Conservation (phyloP, 78 protist genomes). For the Reticulomyxa filosa region DNA sequence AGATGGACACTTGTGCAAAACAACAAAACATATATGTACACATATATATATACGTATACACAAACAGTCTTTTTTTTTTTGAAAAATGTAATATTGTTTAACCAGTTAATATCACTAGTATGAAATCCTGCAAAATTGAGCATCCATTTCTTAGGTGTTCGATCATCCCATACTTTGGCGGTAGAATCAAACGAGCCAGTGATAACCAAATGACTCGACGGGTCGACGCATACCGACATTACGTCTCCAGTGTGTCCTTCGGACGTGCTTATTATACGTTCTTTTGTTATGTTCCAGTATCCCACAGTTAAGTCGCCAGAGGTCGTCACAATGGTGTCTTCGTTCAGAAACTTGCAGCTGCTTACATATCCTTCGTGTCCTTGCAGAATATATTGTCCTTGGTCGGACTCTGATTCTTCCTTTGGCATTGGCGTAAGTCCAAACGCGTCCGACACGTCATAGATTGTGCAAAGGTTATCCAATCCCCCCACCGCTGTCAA, state of each 20-base stretch:
- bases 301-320: slow-evolving; percentile 68
- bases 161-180: slow-evolving; percentile 77
- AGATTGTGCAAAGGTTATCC: too few relatives aligned
- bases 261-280: slow-evolving; percentile 27
- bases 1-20: slow-evolving; percentile 58
- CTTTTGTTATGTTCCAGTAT: slow-evolving; percentile 73
- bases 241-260: slow-evolving; percentile 77
- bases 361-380: slow-evolving; percentile 54
- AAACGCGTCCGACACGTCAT: too few relatives aligned
- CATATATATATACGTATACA: too few relatives aligned
- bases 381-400: too few relatives aligned
- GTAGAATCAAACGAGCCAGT: slow-evolving; percentile 66
- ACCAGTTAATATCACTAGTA: too few relatives aligned
- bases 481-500: too few relatives aligned
- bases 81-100: too few relatives aligned
- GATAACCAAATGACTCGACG: slow-evolving; percentile 36
- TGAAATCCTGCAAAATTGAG: too few relatives aligned
- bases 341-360: slow-evolving; percentile 74
- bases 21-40: too few relatives aligned
- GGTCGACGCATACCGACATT: slow-evolving; percentile 27
- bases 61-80: too few relatives aligned
- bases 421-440: too few relatives aligned
- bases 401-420: too few relatives aligned
- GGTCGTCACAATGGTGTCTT: slow-evolving; percentile 41
- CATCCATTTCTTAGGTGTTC: slow-evolving; percentile 33